phyloP scores from a whole-genome alignment of 805 yeast species.

The Metschnikowia corniflorae region DNA sequence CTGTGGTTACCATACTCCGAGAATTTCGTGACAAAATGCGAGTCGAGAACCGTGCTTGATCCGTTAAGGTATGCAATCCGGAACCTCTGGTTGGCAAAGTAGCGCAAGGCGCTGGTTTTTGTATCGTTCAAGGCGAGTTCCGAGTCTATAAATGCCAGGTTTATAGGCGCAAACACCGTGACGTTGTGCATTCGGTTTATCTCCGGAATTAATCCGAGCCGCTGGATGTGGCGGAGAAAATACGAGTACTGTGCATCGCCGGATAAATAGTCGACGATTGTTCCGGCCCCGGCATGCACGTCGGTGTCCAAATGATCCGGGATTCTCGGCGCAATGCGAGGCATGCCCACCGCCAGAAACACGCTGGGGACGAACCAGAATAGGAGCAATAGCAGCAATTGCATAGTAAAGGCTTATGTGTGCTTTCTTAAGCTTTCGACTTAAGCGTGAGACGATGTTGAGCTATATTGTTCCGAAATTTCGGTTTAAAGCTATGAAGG shows the following conservation, averaged over 20 bases:
- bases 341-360: constrained; percentile 13
- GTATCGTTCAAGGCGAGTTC: constrained; percentile 19
- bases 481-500: too few relatives aligned
- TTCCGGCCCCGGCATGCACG: constrained; percentile 1
- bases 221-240: constrained; percentile 59
- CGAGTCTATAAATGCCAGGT: constrained; percentile 59
- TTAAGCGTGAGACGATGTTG: too few relatives aligned
- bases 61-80: constrained; percentile 28
- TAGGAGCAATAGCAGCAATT: neutral
- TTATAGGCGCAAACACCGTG: constrained; percentile 78
- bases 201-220: constrained; percentile 56
- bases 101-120: constrained; percentile 21
- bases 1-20: constrained; percentile 1
- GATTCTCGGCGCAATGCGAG: constrained; percentile 3
- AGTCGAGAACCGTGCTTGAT: constrained; percentile 26
- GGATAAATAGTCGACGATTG: constrained; percentile 69
- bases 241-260: constrained; percentile 63
- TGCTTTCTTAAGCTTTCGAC: too few relatives aligned
- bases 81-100: constrained; percentile 32
- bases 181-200: constrained; percentile 58
- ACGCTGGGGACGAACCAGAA: constrained; percentile 6
- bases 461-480: too few relatives aligned
- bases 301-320: neutral
- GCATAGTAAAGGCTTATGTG: too few relatives aligned
- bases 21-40: constrained; percentile 22